Evolutionary conservation across 306 rosid genomes (phyloP).

Genomic region (Lathyrus aphaca): DNA sequence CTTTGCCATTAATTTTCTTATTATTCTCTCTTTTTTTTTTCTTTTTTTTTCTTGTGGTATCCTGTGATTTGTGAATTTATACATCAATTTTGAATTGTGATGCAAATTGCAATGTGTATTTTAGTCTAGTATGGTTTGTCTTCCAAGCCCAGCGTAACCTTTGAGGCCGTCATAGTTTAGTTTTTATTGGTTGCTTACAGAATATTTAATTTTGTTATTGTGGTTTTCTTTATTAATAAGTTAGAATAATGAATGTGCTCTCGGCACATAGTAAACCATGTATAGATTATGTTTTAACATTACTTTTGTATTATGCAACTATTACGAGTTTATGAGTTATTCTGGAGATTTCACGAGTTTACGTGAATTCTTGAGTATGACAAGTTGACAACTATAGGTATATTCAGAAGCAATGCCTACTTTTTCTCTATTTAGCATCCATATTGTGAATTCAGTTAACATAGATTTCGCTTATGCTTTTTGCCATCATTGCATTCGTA

Average conservation of each 20-base stretch:
- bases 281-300: background rate
- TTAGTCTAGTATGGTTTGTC: background rate
- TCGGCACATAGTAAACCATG: background rate
- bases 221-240: background rate
- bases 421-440: too few species aligned
- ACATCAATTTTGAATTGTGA: background rate
- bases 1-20: background rate
- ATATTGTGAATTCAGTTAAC: too few species aligned
- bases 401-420: too few species aligned
- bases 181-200: background rate
- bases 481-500: too few species aligned
- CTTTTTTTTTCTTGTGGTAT: too few species aligned
- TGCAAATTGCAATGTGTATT: background rate
- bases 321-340: too few species aligned
- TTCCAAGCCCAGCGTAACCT: background rate
- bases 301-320: too few species aligned
- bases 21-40: too few species aligned
- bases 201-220: background rate
- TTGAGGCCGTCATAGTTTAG: background rate
- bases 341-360: too few species aligned
- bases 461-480: too few species aligned
- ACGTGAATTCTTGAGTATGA: too few species aligned
- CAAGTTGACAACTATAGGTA: too few species aligned
- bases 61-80: background rate
- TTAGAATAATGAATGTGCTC: background rate